These are phyloP conservation scores for Alternaria triticina DNA, from an alignment of 2,329 filamentous ascomycete species.

Conservation along the genomic window DNA sequence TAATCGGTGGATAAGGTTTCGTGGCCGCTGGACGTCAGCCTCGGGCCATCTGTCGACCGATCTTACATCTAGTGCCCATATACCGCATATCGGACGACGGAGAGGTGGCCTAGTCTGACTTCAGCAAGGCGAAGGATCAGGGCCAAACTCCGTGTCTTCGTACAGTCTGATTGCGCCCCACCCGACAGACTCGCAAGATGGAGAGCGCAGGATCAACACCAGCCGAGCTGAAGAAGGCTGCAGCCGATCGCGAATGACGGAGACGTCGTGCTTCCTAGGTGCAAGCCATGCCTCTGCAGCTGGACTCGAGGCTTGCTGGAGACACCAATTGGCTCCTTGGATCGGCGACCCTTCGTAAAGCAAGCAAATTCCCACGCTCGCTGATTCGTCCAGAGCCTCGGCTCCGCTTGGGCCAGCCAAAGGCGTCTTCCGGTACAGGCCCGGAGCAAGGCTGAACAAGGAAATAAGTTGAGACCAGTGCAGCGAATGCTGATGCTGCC, in stretches of 20 bases:
- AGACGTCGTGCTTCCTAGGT: constrained; percentile 14
- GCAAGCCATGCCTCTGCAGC: constrained; percentile 21
- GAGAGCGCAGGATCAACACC: constrained; percentile 17
- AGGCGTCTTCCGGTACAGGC: constrained; percentile 36
- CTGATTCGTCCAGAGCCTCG: constrained; percentile 36
- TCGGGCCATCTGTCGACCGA: constrained; percentile 35
- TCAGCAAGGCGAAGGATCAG: constrained; percentile 20
- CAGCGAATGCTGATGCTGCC: constrained; percentile 20
- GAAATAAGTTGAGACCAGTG: constrained; percentile 16
- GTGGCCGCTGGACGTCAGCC: constrained; percentile 35
- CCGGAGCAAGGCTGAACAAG: constrained; percentile 37
- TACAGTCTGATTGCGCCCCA: constrained; percentile 20
- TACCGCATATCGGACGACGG: constrained; percentile 22
- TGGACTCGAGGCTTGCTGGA: constrained; percentile 22
- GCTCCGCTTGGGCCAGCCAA: constrained; percentile 29
- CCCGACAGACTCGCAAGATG: constrained; percentile 21
- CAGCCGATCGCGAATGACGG: constrained; percentile 14
- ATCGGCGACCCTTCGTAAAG: constrained; percentile 38
- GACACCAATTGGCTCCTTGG: constrained; percentile 30
- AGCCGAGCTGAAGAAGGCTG: constrained; percentile 9
- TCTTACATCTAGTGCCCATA: constrained; percentile 40
- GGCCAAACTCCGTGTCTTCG: constrained; percentile 7
- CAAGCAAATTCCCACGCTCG: constrained; percentile 33
- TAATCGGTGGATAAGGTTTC: constrained; percentile 24
- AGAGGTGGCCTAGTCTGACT: constrained; percentile 23